Base-by-base conservation (phyloP, 176 grass and related monocot species). In the Oryza glaberrima region DNA sequence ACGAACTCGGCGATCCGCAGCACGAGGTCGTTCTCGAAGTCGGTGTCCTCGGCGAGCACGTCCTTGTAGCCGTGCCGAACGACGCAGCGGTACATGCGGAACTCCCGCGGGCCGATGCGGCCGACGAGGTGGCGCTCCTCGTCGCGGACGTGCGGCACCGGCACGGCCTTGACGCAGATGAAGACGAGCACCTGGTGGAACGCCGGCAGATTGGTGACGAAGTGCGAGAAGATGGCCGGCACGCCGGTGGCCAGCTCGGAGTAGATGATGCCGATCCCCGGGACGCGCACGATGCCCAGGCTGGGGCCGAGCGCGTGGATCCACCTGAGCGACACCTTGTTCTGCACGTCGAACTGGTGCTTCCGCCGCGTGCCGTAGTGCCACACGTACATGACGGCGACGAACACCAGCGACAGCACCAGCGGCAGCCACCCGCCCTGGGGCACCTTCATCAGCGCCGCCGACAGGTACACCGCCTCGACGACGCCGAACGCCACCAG, bases 171-270 rank as follows among this genome's bases (percentile, higher is more conserved):
- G 74, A 94, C 80, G 58, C 92, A 92, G 16, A 92, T 61, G 73
- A 94, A 94, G 16, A 94, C 92, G 19, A 94, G 82, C 72, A 94
- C 87, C 85, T 92, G 84, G 75, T 92, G 90, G 77, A 94, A 92
- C 12, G 92, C 90, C 41, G 92, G 92, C 3, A 94, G 84, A 73
- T 94, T 94, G 68, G 92, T 94, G 72, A 92, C 87, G 73, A 94
- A 94, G 78, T 94, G 92, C 19, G 90, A 92, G 87, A 94, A 92
- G 63, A 94, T 87, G 15, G 90, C 65, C 0, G 92, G 92, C 8
- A 94, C 90, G 10, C 92, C 87, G 11, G 90, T 85, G 54, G 88
- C 90, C 19, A 94, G 81, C 66, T 92, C 81, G 3, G 84, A 83
- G 84, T 94, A 94, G 70, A 94, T 85, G 75, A 94, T 81, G 11